Conservation (phyloP, 208 protist genomes). For the Strigomonas oncopelti region DNA sequence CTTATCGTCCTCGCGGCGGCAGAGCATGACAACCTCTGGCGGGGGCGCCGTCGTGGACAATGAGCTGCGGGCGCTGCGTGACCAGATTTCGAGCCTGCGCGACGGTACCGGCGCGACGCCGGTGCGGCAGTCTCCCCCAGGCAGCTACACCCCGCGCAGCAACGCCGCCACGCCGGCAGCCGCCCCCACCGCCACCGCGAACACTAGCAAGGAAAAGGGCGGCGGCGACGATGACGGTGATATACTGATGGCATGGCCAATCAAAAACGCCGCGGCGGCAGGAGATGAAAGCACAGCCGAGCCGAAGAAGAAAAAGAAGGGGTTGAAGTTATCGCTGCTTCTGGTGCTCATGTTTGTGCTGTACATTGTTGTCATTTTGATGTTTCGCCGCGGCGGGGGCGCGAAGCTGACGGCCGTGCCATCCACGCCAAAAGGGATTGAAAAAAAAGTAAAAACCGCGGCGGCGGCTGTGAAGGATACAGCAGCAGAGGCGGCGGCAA, state of each 20-base stretch:
- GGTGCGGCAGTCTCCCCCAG: neutral
- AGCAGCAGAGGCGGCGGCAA: neutral
- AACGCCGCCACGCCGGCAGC: neutral
- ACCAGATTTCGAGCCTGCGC: slow-evolving; percentile 31
- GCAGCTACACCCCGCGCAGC: neutral
- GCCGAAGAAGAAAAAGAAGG: slow-evolving; percentile 17
- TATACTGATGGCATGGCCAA: slow-evolving; percentile 16
- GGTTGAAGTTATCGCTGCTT: slow-evolving; percentile 33
- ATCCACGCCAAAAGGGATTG: neutral
- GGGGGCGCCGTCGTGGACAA: slow-evolving; percentile 11
- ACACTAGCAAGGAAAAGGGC: neutral
- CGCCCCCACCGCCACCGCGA: neutral
- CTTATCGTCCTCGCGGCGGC: neutral
- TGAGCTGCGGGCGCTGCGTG: slow-evolving; percentile 51
- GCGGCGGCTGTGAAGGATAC: neutral
- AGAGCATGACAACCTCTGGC: no score
- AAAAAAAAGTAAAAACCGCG: neutral
- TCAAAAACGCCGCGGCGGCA: neutral
- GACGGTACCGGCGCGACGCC: slow-evolving; percentile 11
- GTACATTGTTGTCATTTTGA: slow-evolving; percentile 25
- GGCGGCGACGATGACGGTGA: slow-evolving; percentile 7
- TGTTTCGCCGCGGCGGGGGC: neutral
- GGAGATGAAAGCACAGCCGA: no score
- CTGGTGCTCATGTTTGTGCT: slow-evolving; percentile 32
- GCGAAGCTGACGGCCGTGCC: neutral